Base-by-base conservation (phyloP, 2,329 filamentous ascomycete species). In the Colletotrichum sansevieriae region DNA sequence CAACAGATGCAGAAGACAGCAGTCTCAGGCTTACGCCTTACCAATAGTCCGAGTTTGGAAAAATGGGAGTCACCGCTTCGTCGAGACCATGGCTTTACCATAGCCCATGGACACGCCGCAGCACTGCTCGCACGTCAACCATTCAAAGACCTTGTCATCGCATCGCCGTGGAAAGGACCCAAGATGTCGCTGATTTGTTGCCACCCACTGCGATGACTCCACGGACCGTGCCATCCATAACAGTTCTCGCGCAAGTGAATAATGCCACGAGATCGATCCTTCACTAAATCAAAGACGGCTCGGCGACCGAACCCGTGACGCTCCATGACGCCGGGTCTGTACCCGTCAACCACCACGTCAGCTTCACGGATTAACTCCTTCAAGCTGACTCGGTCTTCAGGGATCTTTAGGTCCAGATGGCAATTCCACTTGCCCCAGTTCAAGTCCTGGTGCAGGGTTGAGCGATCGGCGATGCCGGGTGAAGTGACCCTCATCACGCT, bases 231-330 rank as follows among this genome's bases (percentile, higher is more conserved):
- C 78, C 80, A 86, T 0, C 85, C 85, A 70, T 85, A 88, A 72
- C 84, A 87, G 71, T 87, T 86, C 75, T 86, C 84, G 3, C 81
- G 75, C 4, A 83, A 80, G 52, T 84, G 80, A n/a, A 87, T 78
- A 33, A 86, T 76, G 78, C 63, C 49, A 7, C 25, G 25, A 6
- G 25, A 6, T 29, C 25, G 4, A 6, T 29, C 25, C 13, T 41
- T 49, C 5, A 77, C 79, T 37, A 84, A 63, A 6, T 83, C 78
- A 10, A 83, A 73, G 25, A 85, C 74, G 1, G 77, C 80, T 4
- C 80, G 74, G 0, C 76, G 73, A 0, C 79, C 79, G 64, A 85
- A 84, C 0, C 84, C 84, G 33, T 80, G 79, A 62, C 81, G 81
- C 12, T 84, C 81, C 57, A 87, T 74, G 1, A 81, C 82, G 0